phyloP scores from a whole-genome alignment of 257 asterid species.

The Scutellaria minor region DNA sequence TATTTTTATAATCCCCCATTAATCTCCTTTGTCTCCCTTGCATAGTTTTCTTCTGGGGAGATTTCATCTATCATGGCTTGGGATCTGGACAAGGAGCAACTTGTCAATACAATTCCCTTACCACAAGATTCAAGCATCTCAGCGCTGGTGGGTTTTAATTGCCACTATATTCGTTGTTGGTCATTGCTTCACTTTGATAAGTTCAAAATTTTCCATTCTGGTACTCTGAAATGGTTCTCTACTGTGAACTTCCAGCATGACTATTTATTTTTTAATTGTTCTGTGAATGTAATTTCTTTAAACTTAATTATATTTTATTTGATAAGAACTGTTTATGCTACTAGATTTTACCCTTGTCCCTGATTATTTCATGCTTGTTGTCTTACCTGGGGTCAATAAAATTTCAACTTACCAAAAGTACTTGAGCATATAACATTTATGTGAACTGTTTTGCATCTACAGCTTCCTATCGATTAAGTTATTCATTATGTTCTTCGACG shows the following conservation, averaged over 20 bases:
- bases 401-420: background rate
- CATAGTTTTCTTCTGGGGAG: conserved; percentile 86
- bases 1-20: conserved; percentile 1
- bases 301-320: background rate
- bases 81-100: conserved; percentile 99
- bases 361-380: background rate
- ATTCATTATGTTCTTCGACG: background rate
- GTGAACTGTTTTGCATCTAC: conserved; percentile 1
- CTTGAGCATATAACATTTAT: background rate
- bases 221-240: background rate
- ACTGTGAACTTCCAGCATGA: background rate
- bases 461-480: background rate
- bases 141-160: conserved; percentile 71
- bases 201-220: too few species aligned
- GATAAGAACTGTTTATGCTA: background rate
- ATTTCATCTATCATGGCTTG: conserved; percentile 90
- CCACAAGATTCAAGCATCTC: conserved; percentile 84
- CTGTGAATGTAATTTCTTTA: conserved; percentile 1
- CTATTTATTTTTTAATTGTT: background rate
- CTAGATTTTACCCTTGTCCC: background rate
- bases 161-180: background rate
- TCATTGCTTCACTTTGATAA: background rate
- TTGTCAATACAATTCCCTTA: conserved; percentile 73
- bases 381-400: background rate
- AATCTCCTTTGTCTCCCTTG: conserved; percentile 29